Percentiles rank a stretch among this genome's conserved stretches.
Conservation (phyloP, 2,329 filamentous ascomycete species). For the Botrytis aclada region DNA sequence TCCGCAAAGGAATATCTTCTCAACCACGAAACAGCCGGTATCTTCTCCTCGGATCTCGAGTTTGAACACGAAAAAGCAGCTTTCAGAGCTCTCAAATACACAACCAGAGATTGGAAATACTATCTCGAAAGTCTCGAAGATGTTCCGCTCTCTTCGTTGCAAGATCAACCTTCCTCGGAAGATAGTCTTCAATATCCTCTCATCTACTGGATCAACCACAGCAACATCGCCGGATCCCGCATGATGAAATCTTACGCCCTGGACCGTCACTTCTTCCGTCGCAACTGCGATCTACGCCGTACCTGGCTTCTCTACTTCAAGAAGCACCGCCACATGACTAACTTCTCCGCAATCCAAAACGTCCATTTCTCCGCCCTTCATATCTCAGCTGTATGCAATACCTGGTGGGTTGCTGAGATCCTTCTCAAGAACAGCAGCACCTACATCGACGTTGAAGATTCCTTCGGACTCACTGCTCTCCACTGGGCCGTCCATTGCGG, state of each 20-base stretch:
- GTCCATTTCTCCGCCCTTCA: slow-evolving; percentile 18
- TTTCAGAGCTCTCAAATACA: slow-evolving; percentile 18
- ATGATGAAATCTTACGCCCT: slow-evolving; percentile 18
- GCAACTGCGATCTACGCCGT: slow-evolving; percentile 16
- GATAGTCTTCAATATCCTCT: slow-evolving; percentile 20
- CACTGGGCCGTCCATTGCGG: slow-evolving; percentile 19
- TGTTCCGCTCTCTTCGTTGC: slow-evolving; percentile 15
- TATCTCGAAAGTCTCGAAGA: slow-evolving; percentile 20
- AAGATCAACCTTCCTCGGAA: slow-evolving; percentile 19
- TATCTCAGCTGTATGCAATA: slow-evolving; percentile 17
- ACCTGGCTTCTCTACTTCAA: slow-evolving; percentile 21
- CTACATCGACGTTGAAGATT: slow-evolving; percentile 18
- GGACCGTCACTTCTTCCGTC: slow-evolving; percentile 16
- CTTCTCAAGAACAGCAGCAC: slow-evolving; percentile 17
- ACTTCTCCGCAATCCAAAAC: slow-evolving; percentile 21
- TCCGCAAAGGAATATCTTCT: slow-evolving; percentile 20
- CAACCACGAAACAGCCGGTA: slow-evolving; percentile 16
- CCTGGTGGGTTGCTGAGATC: slow-evolving; percentile 18
- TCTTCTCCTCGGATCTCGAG: slow-evolving; percentile 19
- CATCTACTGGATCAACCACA: slow-evolving; percentile 19
- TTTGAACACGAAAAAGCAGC: slow-evolving; percentile 19
- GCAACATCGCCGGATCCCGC: slow-evolving; percentile 15
- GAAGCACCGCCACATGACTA: slow-evolving; percentile 20
- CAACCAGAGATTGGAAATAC: slow-evolving; percentile 18
- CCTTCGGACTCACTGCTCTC: slow-evolving; percentile 14